A percentile compares a stretch with the other conserved stretches of the same genome.
Conservation (phyloP, 2,329 filamentous ascomycete species). For the Leptographium flavum region DNA sequence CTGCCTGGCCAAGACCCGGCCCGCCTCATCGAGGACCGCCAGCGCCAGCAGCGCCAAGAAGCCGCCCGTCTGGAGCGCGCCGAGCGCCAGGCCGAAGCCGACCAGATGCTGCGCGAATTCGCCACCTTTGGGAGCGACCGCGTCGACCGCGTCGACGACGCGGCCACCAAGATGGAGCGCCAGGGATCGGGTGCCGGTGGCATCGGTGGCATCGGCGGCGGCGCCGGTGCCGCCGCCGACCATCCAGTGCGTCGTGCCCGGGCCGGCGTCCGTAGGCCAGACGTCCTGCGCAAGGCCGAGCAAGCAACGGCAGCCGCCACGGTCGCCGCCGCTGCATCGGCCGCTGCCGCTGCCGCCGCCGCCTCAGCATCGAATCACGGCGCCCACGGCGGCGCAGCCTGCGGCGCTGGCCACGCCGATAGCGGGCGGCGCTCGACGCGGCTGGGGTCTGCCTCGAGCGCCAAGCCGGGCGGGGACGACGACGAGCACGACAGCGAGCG, state of each 20-base stretch:
- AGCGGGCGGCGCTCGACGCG: slow-evolving; percentile 22
- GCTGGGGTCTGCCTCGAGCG: slow-evolving; percentile 35
- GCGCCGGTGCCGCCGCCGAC: too few species aligned
- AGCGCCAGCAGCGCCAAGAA: slow-evolving; percentile 18
- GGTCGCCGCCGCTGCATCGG: slow-evolving; percentile 30
- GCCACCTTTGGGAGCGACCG: slow-evolving; percentile 7
- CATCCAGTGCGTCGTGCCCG: slow-evolving; percentile 22
- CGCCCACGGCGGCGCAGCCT: background rate
- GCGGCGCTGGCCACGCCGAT: slow-evolving; percentile 4
- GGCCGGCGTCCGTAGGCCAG: slow-evolving; percentile 34
- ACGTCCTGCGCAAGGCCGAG: slow-evolving; percentile 48
- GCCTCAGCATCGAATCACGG: background rate
- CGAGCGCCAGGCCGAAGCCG: slow-evolving; percentile 9
- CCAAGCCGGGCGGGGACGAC: slow-evolving; percentile 17
- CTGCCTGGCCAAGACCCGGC: slow-evolving; percentile 37
- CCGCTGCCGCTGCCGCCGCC: slow-evolving; percentile 9
- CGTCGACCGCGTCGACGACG: background rate
- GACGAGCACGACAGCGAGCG: slow-evolving; percentile 16
- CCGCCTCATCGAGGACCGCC: slow-evolving; percentile 29
- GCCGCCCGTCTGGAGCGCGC: slow-evolving; percentile 8
- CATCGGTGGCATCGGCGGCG: slow-evolving; percentile 6
- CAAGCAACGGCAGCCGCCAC: slow-evolving; percentile 36
- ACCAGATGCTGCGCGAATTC: slow-evolving; percentile 12
- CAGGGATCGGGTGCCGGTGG: slow-evolving; percentile 17
- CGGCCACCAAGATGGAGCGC: slow-evolving; percentile 24